phyloP scores from a whole-genome alignment of 768 basidiomycete species.

The Nidularia sp. region DNA sequence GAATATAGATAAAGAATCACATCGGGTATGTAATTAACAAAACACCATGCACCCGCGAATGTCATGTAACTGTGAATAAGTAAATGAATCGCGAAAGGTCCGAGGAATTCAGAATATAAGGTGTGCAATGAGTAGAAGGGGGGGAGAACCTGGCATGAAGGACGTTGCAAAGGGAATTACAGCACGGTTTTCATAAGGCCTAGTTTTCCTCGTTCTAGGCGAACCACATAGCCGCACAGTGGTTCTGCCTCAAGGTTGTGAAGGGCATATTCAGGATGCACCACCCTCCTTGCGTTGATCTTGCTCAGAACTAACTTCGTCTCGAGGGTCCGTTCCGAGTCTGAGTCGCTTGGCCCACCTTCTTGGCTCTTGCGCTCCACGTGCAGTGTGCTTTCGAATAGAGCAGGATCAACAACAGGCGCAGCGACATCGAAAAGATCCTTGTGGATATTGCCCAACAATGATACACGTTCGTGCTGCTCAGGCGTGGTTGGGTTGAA shows the following conservation, averaged over 20 bases:
- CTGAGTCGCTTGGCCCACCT: constrained; percentile 17
- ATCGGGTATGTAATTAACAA: too few species aligned
- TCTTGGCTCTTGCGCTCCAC: constrained; percentile 10
- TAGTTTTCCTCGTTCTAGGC: constrained; percentile 49
- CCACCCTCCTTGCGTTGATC: constrained; percentile 65
- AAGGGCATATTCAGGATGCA: constrained; percentile 64
- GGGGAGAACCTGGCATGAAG: background rate
- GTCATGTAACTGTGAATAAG: too few species aligned
- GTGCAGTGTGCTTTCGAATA: constrained; percentile 30
- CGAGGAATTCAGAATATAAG: too few species aligned
- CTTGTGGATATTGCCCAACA: constrained; percentile 18
- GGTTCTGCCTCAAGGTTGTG: constrained; percentile 68
- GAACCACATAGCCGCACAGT: constrained; percentile 54
- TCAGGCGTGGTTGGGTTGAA: constrained; percentile 69
- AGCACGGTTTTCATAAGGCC: constrained; percentile 34
- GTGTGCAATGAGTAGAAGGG: too few species aligned
- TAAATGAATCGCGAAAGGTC: too few species aligned
- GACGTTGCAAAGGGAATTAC: background rate
- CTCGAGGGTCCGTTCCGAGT: constrained; percentile 32
- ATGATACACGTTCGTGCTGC: constrained; percentile 41
- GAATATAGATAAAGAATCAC: too few species aligned
- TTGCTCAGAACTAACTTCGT: constrained; percentile 58
- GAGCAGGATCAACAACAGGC: constrained; percentile 41
- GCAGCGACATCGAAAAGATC: constrained; percentile 50
- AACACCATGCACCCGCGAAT: too few species aligned